Base-by-base conservation (phyloP, 2,329 filamentous ascomycete genomes). In the Chrysoporthe deuterocubensis region DNA sequence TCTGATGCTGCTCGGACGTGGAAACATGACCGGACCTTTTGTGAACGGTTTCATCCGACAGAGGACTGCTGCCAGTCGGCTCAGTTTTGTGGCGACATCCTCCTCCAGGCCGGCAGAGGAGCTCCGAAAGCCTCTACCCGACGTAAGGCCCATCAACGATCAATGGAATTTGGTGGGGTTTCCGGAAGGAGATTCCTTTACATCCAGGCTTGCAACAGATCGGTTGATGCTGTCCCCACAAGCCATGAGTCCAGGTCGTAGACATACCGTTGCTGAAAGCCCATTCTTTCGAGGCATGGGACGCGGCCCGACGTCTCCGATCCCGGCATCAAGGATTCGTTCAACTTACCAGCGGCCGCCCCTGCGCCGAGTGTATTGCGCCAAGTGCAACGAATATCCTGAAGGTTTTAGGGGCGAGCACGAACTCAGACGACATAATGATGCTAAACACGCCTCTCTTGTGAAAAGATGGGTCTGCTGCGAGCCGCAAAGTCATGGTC, bases 321-420 rank as follows among this genome's bases (percentile, higher is more conserved):
- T 81, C 9, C 73, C 80, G 4, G 74, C 74, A 7, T 74, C 77
- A 4, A 80, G 81, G 70, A 75, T 79, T 37, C 77, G 81, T 56
- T 77, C 82, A 1, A 78, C 83, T 0, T 86, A 85, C 67, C 84
- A 85, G 68, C 80, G 84, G 37, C 82, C 83, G 32, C 86, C 88
- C 34, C 85, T 93, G 63, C 87, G 89, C 34, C 92, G 93, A 72
- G 90, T 94, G 62, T 90, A 88, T 75, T 97, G 94, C 78, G 82
- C 84, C 21, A 87, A 91, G 73, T 97, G 94, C 81, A 89, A 90
- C 72, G 92, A 93, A 74, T 90, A 95, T 69, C 92, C 92, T 2
- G 90, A 94, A 69, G 94, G 94, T 5, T 97, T 97, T 77, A 90
- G 94, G 58, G 94, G 94, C 67, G 93, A 96, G 66, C 94, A 97